Percentiles rank a stretch among this genome's conserved stretches.
Conservation (phyloP, 2,329 filamentous ascomycete species). For the Monosporascus sp. region DNA sequence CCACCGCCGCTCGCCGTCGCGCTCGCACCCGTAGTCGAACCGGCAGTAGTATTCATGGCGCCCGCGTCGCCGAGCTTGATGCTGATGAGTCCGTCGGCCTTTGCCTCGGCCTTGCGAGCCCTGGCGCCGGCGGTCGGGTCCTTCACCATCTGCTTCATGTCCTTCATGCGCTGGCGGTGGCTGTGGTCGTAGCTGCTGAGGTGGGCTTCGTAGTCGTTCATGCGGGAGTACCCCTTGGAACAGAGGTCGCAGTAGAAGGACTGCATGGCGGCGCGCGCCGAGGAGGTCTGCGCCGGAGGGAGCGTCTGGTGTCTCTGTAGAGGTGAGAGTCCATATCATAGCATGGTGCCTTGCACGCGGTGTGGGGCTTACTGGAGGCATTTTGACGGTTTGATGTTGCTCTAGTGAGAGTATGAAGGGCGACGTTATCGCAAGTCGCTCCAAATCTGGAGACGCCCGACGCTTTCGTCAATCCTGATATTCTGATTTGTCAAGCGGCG, state of each 20-base stretch:
- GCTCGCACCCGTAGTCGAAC: constrained; percentile 10
- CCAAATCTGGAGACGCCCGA: too few species aligned
- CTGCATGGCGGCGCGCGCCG: constrained; percentile 70
- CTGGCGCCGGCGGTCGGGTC: constrained; percentile 61
- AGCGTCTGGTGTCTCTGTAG: constrained; percentile 51
- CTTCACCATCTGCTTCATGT: constrained; percentile 79
- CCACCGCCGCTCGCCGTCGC: constrained; percentile 20
- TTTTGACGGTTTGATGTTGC: constrained; percentile 23
- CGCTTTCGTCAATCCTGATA: neutral
- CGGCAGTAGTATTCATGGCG: constrained; percentile 11
- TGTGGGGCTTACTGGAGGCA: constrained; percentile 48
- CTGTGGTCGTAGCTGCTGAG: constrained; percentile 92
- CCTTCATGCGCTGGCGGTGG: constrained; percentile 83
- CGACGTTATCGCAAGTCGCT: too few species aligned
- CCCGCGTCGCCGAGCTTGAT: constrained; percentile 52
- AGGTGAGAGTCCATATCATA: constrained; percentile 10
- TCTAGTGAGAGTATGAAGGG: too few species aligned
- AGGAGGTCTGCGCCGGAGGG: constrained; percentile 52
- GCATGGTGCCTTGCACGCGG: neutral
- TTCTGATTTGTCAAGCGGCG: neutral
- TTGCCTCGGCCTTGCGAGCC: constrained; percentile 65
- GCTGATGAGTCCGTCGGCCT: constrained; percentile 62
- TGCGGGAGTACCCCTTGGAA: constrained; percentile 88
- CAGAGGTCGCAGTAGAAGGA: constrained; percentile 85
- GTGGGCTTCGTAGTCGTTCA: constrained; percentile 95